Conservation (phyloP, 768 basidiomycete genomes). For the Russula abietina region DNA sequence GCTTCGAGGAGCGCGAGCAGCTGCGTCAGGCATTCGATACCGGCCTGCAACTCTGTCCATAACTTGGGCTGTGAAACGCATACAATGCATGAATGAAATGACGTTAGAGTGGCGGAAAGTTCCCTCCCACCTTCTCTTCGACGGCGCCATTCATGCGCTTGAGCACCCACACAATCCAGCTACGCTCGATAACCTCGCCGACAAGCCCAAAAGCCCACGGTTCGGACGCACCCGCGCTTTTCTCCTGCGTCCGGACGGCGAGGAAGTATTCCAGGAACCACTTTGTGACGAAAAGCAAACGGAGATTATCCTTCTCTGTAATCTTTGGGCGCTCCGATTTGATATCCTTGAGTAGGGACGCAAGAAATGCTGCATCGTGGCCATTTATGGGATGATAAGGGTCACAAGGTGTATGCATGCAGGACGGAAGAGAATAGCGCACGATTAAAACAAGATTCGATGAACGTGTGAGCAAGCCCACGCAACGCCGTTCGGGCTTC, state of each 20-base stretch:
- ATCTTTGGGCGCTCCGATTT: constrained; percentile 87
- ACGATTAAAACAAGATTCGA: constrained; percentile 88
- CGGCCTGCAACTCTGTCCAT: constrained; percentile 93
- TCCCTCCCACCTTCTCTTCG: constrained; percentile 72
- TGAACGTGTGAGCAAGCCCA: constrained; percentile 61
- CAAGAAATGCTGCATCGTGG: constrained; percentile 66
- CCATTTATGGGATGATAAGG: neutral
- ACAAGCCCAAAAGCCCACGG: constrained; percentile 67
- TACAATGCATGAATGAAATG: neutral
- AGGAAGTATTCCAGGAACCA: constrained; percentile 95
- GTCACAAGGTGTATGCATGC: constrained; percentile 6
- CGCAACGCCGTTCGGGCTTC: constrained; percentile 64
- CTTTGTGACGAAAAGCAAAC: constrained; percentile 78
- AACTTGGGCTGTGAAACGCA: constrained; percentile 62
- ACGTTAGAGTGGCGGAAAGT: neutral
- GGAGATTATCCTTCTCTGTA: constrained; percentile 90
- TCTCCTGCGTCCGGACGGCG: constrained; percentile 37
- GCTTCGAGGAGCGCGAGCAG: constrained; percentile 81
- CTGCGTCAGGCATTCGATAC: constrained; percentile 90
- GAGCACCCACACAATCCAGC: constrained; percentile 87
- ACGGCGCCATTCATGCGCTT: constrained; percentile 82
- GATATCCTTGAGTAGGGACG: constrained; percentile 85
- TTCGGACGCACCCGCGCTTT: constrained; percentile 36
- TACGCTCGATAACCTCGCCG: constrained; percentile 78
- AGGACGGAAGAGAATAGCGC: constrained; percentile 31